Conservation (phyloP, 1,284 basidiomycete genomes). For the Anthracocystis panici-leucophaei region DNA sequence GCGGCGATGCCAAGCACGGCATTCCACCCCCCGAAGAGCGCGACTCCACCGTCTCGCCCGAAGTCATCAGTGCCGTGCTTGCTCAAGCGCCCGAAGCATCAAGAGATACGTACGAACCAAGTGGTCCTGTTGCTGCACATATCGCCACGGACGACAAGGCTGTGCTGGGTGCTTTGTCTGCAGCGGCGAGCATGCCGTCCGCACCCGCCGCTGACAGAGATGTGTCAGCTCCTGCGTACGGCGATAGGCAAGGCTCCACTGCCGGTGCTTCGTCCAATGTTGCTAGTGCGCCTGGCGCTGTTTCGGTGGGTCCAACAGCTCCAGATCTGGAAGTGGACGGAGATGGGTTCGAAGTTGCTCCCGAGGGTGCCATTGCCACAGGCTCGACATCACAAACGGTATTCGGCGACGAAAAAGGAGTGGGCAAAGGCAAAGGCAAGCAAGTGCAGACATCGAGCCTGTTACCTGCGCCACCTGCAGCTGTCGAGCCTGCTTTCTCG, state of each 20-base stretch:
- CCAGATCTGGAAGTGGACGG: conserved; percentile 45
- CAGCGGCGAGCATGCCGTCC: conserved; percentile 47
- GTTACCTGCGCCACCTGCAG: conserved; percentile 46
- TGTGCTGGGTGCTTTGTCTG: conserved; percentile 45
- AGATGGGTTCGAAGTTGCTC: conserved; percentile 53
- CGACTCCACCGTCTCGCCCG: conserved; percentile 23
- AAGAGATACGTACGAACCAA: conserved; percentile 1
- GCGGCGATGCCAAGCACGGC: conserved; percentile 48
- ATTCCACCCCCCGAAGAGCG: conserved; percentile 40
- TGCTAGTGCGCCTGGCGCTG: not conserved
- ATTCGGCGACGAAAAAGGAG: not conserved
- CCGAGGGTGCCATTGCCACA: not conserved
- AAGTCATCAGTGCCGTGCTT: conserved; percentile 34
- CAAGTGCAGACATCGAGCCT: conserved; percentile 11
- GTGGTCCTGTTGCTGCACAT: conserved; percentile 37
- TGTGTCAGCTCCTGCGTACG: conserved; percentile 40
- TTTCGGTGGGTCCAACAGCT: conserved; percentile 37
- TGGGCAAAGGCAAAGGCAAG: conserved; percentile 28
- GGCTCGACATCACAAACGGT: not conserved
- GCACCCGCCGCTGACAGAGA: conserved; percentile 25
- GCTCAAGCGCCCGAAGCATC: not conserved
- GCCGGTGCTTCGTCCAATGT: conserved; percentile 12
- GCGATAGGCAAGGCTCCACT: not conserved
- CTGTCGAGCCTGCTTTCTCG: conserved; percentile 47
- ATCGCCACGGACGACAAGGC: conserved; percentile 62